phyloP scores from a whole-genome alignment of 2,329 filamentous ascomycete genomes.

The Ophiostoma novo-ulmi region DNA sequence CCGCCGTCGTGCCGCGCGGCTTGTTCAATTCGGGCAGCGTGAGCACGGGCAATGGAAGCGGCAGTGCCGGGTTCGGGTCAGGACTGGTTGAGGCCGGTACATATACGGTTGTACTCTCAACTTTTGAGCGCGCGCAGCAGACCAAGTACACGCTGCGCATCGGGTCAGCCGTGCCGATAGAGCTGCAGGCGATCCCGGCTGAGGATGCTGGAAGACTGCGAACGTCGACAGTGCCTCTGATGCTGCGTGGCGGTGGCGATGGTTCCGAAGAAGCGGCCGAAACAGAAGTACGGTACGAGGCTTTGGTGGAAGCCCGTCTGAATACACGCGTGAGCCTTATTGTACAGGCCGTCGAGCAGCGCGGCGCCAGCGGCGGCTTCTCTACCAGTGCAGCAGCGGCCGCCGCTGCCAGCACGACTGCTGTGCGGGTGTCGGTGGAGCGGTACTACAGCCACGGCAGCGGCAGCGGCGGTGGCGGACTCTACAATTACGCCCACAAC shows the following conservation, averaged over 20 bases:
- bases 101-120: slow-evolving; percentile 87
- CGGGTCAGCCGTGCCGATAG: slow-evolving; percentile 53
- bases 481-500: neutral
- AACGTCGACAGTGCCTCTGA: slow-evolving; percentile 53
- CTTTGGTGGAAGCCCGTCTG: slow-evolving; percentile 44
- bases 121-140: slow-evolving; percentile 75
- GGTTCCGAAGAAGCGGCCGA: slow-evolving; percentile 25
- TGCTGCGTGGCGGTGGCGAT: slow-evolving; percentile 18
- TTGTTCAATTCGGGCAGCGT: slow-evolving; percentile 7
- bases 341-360: slow-evolving; percentile 29
- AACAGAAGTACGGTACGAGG: slow-evolving; percentile 38
- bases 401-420: slow-evolving; percentile 31
- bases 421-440: slow-evolving; percentile 67
- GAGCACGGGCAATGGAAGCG: slow-evolving; percentile 21
- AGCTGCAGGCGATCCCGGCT: slow-evolving; percentile 57
- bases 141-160: slow-evolving; percentile 71
- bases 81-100: slow-evolving; percentile 58
- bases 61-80: slow-evolving; percentile 25
- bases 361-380: slow-evolving; percentile 26
- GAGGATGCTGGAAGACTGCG: slow-evolving; percentile 72
- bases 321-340: slow-evolving; percentile 55
- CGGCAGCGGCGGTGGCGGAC: slow-evolving; percentile 32
- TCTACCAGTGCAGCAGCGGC: slow-evolving; percentile 29
- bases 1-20: slow-evolving; percentile 44
- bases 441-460: slow-evolving; percentile 31